Base-by-base conservation (phyloP, 495 filamentous ascomycete genomes). In the Glonium stellatum region DNA sequence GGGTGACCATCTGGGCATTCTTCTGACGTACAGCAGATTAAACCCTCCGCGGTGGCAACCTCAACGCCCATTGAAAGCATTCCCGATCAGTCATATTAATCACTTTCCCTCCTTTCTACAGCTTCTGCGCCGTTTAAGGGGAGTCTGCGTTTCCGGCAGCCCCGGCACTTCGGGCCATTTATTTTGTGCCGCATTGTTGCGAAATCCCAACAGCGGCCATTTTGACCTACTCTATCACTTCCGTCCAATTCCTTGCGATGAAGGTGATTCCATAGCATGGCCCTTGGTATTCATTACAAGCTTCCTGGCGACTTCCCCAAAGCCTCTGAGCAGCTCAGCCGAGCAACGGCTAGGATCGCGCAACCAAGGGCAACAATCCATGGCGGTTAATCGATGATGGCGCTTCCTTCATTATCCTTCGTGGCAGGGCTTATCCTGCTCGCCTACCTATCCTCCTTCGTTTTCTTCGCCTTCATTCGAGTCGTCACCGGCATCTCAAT, bases 401-500 rank as follows among this genome's bases (percentile, higher is more conserved):
- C 77, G 48, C 74, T 82, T 55, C 79, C 84, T 51, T 81, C 73
- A 50, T 85, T 87, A 57, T 88, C 90, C 66, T 95, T 96, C 72
- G 75, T 96, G 27, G 81, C 95, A 60, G 92, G 90, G 59, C 75
- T 92, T 55, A 59, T 92, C 68, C 81, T 97, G 60, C 80, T 97
- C 50, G 78, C 89, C 51, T 97, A 96, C 79, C 82, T 99, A 22
- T 85, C 82, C 61, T 89, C 91, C 59, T 97, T 99, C 69, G 83
- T 97, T 56, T 72, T 97, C 57, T 96, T 99, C 73, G 93, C 95
- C 61, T 82, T 97, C 62, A 76, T 97, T 59, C 89, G 93, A 19
- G 90, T 97, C 65, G 72, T 93, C 57, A 97, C 92, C 57, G 95
- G 93, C 55, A 78, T 99, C 42, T 99, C 93, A 1, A 96, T 99